Conservation (phyloP, 2,329 filamentous ascomycete genomes). For the Botrytis paeoniae region DNA sequence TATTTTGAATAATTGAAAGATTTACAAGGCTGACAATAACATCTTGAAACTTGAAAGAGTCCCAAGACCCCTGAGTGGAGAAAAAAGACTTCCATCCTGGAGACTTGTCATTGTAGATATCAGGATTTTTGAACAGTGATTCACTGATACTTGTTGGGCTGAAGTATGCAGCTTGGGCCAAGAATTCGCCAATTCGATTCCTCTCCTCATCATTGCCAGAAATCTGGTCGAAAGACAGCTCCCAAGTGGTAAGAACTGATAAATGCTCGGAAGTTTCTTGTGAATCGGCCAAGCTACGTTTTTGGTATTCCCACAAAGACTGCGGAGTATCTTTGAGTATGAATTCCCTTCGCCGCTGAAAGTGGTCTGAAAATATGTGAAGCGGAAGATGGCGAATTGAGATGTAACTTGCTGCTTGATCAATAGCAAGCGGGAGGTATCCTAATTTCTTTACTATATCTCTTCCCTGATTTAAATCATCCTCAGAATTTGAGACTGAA, state of each 20-base stretch:
- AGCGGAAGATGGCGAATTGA: constrained; percentile 20
- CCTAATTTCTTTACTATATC: constrained; percentile 23
- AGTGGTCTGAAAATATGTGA: constrained; percentile 22
- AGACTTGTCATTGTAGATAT: neutral
- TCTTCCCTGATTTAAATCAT: neutral
- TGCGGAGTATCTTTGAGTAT: constrained; percentile 21
- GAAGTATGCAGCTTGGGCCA: constrained; percentile 31
- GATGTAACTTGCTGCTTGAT: constrained; percentile 32
- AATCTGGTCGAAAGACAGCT: constrained; percentile 30
- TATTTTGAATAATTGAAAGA: constrained; percentile 28
- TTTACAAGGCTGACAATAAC: constrained; percentile 23
- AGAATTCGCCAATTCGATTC: constrained; percentile 21
- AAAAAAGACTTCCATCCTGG: constrained; percentile 8
- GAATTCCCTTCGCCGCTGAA: constrained; percentile 19
- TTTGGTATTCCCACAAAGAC: constrained; percentile 21
- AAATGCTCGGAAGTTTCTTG: constrained; percentile 2
- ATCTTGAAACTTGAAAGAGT: constrained; percentile 25
- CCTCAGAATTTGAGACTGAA: neutral
- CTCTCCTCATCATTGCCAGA: constrained; percentile 12
- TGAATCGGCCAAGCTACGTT: neutral
- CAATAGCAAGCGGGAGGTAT: constrained; percentile 30
- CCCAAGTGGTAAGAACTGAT: constrained; percentile 30
- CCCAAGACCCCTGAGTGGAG: constrained; percentile 22
- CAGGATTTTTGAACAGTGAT: constrained; percentile 1
- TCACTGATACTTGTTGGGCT: constrained; percentile 19